Evolutionary conservation across 106 monocot species (phyloP), one percentile per base, ranked within the genome.

Genomic region (Iris macrosiphon): DNA sequence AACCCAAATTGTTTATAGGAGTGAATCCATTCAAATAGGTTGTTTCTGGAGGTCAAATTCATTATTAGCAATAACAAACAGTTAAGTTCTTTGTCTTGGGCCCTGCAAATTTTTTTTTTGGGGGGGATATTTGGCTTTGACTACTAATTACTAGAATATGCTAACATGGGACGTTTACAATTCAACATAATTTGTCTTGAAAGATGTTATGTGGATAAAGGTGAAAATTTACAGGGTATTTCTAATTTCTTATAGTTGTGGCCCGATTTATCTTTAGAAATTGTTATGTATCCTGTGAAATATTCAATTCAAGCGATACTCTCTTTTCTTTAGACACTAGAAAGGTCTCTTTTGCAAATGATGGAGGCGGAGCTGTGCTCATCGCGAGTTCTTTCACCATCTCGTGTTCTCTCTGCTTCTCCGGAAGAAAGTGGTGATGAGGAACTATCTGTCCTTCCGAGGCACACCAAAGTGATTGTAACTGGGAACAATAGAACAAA

Each of bases 401-500:
- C 70, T 17, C 56, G 69, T 10, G 59, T 62, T 12, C 29, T 86
- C 39, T 74, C 63, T 5, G 61, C 77, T 9, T 71, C 71, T 10
- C 50, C 65, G 51, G 85, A 86, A 34, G 91, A 92, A 64, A 91
- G 85, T 60, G 85, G 85, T 9, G 90, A 91, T 47, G 90, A 91
- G 51, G 89, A 84, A 65, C 81, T 91, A 19, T 78, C 90, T 2
- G 80, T 85, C 51, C 78, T 91, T 54, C 90, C 90, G 10, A 71
- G 90, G 69, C 90, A 91, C 62, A 91, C 90, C 0, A 91, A 91
- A 64, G 90, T 91, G 21, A 78, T 91, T 24, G 90, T 91, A 0
- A 91, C 85, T 51, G 90, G 90, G 28, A 91, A 91, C 63, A 91
- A 85, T 57, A 54, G 90, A 63, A 91, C 90, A 13, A 91, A 91